These are phyloP conservation scores for Ophiostoma sp. DNA, from an alignment of 2,329 filamentous ascomycete genomes.

Conservation along the genomic window DNA sequence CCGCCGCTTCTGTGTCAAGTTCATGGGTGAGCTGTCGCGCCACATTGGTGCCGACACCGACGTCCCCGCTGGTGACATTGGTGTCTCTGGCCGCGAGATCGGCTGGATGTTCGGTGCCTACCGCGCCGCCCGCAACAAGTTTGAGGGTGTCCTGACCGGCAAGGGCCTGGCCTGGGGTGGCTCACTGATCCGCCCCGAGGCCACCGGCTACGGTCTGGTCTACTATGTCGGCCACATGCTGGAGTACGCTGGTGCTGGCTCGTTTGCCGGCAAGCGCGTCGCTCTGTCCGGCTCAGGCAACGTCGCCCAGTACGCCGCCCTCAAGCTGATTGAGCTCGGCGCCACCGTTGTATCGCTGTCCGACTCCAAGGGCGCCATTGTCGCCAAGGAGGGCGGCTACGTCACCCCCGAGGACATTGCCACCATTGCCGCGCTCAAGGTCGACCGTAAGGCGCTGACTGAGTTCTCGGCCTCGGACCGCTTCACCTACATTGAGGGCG, in stretches of 20 bases:
- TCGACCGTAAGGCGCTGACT: conserved; percentile 75
- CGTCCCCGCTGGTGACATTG: conserved; percentile 95
- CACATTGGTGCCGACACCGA: conserved; percentile 96
- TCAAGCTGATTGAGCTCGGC: conserved; percentile 94
- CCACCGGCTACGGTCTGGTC: conserved; percentile 91
- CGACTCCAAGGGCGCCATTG: conserved; percentile 79
- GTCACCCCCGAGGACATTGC: conserved; percentile 77
- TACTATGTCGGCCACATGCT: conserved; percentile 98
- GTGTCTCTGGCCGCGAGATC: conserved; percentile 85
- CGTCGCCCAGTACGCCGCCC: conserved; percentile 93
- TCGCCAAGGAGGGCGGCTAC: conserved; percentile 60
- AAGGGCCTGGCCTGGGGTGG: conserved; percentile 94
- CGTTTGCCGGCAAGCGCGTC: conserved; percentile 85
- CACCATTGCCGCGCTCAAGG: conserved; percentile 78
- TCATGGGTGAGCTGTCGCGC: conserved; percentile 93
- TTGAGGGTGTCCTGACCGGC: conserved; percentile 93
- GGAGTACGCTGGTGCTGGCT: conserved; percentile 77
- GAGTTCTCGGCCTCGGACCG: conserved; percentile 58
- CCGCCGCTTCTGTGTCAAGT: conserved; percentile 89
- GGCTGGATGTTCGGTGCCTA: conserved; percentile 94
- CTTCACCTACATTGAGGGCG: conserved; percentile 83
- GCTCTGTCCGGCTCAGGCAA: conserved; percentile 96
- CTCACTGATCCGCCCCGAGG: conserved; percentile 86
- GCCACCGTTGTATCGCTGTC: conserved; percentile 88
- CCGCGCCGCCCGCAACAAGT: conserved; percentile 79